A percentile compares a stretch with the other conserved stretches of the same genome.
phyloP scores from a whole-genome alignment of 1,139 yeast species.

The Zygoascus meyerae region DNA sequence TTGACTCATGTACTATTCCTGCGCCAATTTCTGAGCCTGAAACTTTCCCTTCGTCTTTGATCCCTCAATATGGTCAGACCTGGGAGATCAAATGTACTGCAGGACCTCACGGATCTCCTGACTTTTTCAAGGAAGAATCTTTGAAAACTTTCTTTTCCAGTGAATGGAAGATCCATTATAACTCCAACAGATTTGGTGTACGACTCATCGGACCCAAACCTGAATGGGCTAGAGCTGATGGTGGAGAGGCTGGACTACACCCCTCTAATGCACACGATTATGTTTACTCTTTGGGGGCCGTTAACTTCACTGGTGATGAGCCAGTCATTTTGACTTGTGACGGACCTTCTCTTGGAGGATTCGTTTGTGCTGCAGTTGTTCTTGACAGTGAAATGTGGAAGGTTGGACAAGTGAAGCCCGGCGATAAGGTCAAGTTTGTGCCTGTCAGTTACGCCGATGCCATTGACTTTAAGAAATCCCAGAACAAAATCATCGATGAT shows the following conservation, averaged over 20 bases:
- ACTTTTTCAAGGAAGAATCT: conserved; percentile 76
- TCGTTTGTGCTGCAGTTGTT: conserved; percentile 93
- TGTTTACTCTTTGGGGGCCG: conserved; percentile 92
- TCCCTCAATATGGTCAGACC: conserved; percentile 54
- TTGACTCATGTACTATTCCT: conserved; percentile 64
- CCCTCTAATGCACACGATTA: conserved; percentile 98
- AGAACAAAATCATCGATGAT: conserved; percentile 38
- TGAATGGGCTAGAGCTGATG: conserved; percentile 92
- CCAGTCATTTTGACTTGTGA: conserved; percentile 96
- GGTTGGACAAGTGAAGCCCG: conserved; percentile 95
- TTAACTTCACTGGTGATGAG: conserved; percentile 96
- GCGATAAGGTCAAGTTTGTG: conserved; percentile 68
- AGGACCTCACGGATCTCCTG: conserved; percentile 98
- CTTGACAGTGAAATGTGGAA: conserved; percentile 98
- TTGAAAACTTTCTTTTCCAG: conserved; percentile 66
- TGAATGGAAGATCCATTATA: conserved; percentile 93
- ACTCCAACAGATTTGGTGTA: conserved; percentile 94
- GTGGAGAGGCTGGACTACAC: conserved; percentile 97
- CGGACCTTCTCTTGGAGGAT: conserved; percentile 96
- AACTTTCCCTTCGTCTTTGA: conserved; percentile 49
- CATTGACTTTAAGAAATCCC: conserved; percentile 51
- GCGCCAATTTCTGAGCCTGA: conserved; percentile 61
- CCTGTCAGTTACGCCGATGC: conserved; percentile 72
- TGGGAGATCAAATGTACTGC: conserved; percentile 93
- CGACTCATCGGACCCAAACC: conserved; percentile 95